A percentile compares a stretch with the other conserved stretches of the same genome.
These are phyloP conservation scores for Aspergillus funiculosus DNA, from an alignment of 495 filamentous ascomycete genomes.

Conservation along the genomic window DNA sequence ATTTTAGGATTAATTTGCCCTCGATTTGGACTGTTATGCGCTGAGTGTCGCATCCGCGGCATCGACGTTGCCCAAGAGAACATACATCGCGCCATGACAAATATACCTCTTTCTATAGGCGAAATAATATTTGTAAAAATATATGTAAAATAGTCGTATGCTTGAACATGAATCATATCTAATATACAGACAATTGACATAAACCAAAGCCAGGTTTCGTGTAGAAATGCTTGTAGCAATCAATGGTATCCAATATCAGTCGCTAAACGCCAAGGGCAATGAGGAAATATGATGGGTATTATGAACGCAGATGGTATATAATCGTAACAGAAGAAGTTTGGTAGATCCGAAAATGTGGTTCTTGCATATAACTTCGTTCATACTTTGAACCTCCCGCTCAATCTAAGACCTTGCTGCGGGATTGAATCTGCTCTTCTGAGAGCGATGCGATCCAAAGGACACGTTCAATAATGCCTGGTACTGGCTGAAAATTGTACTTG, in stretches of 20 bases:
- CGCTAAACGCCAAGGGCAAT: slow-evolving; percentile 11
- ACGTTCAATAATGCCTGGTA: slow-evolving; percentile 80
- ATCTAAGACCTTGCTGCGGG: slow-evolving; percentile 51
- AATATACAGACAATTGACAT: slow-evolving; percentile 3
- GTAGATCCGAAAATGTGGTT: not conserved
- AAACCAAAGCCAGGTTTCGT: not conserved
- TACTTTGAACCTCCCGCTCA: slow-evolving; percentile 20
- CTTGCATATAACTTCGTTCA: not conserved
- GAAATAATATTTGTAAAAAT: too few species aligned
- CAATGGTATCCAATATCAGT: slow-evolving; percentile 5
- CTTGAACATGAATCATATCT: too few species aligned
- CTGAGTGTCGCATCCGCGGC: too few species aligned
- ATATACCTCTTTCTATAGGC: too few species aligned
- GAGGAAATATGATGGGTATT: slow-evolving; percentile 10
- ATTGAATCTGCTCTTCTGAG: slow-evolving; percentile 73
- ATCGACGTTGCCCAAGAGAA: too few species aligned
- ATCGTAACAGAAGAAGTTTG: not conserved
- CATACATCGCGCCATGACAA: too few species aligned
- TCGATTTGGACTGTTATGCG: too few species aligned
- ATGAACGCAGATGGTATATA: slow-evolving; percentile 7
- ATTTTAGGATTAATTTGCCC: too few species aligned
- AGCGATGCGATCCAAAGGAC: slow-evolving; percentile 95
- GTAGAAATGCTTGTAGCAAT: not conserved
- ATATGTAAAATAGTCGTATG: too few species aligned
- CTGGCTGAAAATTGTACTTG: slow-evolving; percentile 76